Evolutionary conservation across 1,139 yeast genomes (phyloP), one percentile per base, ranked within the genome.

Genomic region (Debaryomyces fabryi): DNA sequence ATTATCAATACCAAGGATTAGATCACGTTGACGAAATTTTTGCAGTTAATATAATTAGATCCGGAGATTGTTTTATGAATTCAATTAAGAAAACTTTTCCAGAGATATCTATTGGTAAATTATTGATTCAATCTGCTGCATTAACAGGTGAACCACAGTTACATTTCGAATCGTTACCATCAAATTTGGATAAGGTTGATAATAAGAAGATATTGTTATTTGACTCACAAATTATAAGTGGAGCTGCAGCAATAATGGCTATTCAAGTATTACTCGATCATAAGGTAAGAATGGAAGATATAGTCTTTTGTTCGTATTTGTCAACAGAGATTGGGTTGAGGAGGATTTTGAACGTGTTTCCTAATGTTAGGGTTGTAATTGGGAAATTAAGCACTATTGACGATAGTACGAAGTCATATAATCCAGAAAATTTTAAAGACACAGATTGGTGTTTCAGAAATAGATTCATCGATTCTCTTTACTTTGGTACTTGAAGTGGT

Each of bases 241-340:
- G 98, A 2, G 96, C 97, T 0, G 96, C 96, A 0, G 85, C 92
- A 2, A 88, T 90, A 44, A 93, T 93, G 98, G 96, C 97, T 0
- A 82, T 90, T 41, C 95, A 91, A 58, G 92, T 93, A 4, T 71
- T 93, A 49, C 58, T 88, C 15, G 98, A 93, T 63, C 96, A 92
- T 63, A 86, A 85, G 15, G 85, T 88, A n/a, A 58, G 64, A 6
- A 78, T 81, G 46, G 70, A 76, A 38, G 79, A 88, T 55, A 88
- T 93, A 38, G 77, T 86, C 2, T 74, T 91, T 46, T 83, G 92
- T 29, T 72, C 85, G 13, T 88, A 87, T 60, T 66, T 87, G 50
- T 88, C 91, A n/a, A 84, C 96, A 0, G 96, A 87, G 57, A 74
- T 83, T 35, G 97, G 96, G 0, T 67, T 90, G n/a, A 75, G 88